A percentile compares a stretch with the other conserved stretches of the same genome.
phyloP scores from a whole-genome alignment of 1,139 yeast genomes.

The Yamadazyma triangularis region DNA sequence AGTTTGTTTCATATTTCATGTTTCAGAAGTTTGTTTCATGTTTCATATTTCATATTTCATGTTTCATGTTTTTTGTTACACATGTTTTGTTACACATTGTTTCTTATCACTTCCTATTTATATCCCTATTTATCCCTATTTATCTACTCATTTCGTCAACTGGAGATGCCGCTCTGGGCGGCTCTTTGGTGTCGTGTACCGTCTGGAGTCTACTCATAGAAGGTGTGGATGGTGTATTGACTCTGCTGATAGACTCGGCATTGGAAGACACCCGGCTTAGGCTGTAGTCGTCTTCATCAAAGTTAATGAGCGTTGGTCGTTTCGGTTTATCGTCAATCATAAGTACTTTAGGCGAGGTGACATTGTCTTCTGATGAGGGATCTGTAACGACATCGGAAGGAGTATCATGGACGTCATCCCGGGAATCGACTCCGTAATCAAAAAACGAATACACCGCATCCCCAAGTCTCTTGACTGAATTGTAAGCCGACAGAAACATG shows the following conservation, averaged over 20 bases:
- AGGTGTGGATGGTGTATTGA: slow-evolving; percentile 16
- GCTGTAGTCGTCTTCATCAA: background rate
- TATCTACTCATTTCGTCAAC: too few relatives aligned
- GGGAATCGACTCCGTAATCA: slow-evolving; percentile 32
- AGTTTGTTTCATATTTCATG: too few relatives aligned
- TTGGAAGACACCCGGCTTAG: too few relatives aligned
- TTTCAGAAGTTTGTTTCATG: too few relatives aligned
- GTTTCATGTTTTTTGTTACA: too few relatives aligned
- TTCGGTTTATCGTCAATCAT: slow-evolving; percentile 15
- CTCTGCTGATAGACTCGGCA: slow-evolving; percentile 12
- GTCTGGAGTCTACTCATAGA: slow-evolving; percentile 20
- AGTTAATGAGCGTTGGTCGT: slow-evolving; percentile 12
- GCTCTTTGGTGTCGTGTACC: too few relatives aligned
- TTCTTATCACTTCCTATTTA: too few relatives aligned
- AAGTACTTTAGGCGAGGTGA: slow-evolving; percentile 17
- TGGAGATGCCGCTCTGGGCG: too few relatives aligned
- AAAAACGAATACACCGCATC: slow-evolving; percentile 39
- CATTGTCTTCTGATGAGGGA: slow-evolving; percentile 2
- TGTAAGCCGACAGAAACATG: slow-evolving; percentile 13
- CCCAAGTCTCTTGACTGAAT: slow-evolving; percentile 17
- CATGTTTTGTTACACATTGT: too few relatives aligned
- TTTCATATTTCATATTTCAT: too few relatives aligned
- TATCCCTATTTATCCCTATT: too few relatives aligned
- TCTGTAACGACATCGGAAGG: slow-evolving; percentile 6
- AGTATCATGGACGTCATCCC: too few relatives aligned